phyloP scores from a whole-genome alignment of 257 asterid genomes.

The Cruciata laevipes region DNA sequence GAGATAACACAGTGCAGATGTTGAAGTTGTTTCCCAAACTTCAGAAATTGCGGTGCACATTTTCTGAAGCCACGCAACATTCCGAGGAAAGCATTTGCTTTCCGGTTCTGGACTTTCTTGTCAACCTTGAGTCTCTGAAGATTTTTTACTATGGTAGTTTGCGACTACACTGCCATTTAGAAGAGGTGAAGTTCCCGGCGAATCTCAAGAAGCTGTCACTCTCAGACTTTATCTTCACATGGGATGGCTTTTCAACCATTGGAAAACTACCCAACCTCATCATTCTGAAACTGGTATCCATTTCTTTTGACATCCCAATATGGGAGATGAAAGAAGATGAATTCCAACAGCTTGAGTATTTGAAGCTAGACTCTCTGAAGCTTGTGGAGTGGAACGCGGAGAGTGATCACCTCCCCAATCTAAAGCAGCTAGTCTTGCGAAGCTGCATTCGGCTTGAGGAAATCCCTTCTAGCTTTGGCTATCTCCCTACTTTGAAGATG shows the following conservation, averaged over 20 bases:
- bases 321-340: slow-evolving; percentile 10
- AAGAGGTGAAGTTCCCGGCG: slow-evolving; percentile 2
- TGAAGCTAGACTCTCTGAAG: not conserved
- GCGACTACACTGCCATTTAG: not conserved
- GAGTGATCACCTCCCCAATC: not conserved
- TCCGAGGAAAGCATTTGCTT: not conserved
- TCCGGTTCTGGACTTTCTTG: not conserved
- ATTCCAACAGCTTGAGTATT: not conserved
- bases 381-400: not conserved
- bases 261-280: slow-evolving; percentile 5
- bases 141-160: not conserved
- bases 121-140: slow-evolving; percentile 1
- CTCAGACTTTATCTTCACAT: not conserved
- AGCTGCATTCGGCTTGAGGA: not conserved
- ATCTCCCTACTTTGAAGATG: not conserved
- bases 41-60: not conserved
- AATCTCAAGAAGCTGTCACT: slow-evolving; percentile 15
- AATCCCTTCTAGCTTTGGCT: not conserved
- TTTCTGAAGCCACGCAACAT: not conserved
- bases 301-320: not conserved
- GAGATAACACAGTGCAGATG: not conserved
- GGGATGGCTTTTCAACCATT: not conserved
- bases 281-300: slow-evolving; percentile 9
- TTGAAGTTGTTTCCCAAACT: not conserved
- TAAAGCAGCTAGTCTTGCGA: not conserved